Evolutionary conservation across 2,329 filamentous ascomycete species (phyloP), one percentile per base, ranked within the genome.

Genomic region (Ophiocordyceps robertsii): DNA sequence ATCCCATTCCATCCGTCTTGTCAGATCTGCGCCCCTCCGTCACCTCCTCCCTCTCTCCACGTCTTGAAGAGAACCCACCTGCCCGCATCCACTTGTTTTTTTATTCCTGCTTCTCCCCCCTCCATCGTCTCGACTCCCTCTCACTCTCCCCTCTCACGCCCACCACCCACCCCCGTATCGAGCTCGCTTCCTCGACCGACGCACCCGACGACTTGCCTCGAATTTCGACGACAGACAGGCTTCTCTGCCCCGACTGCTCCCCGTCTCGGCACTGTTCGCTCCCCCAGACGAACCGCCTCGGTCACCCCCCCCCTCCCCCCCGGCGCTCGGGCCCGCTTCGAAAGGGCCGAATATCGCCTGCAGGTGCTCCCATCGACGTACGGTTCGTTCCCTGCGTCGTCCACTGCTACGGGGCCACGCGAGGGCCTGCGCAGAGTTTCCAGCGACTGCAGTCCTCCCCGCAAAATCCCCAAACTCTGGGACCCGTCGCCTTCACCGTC

Each of bases 261-360:
- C 9, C 24, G 3, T 6, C 3, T 27, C 24, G 19, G 19, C 3
- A 27, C 24, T 27, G 7, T 27, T 27, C 24, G 24, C 24, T 9
- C 24, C 24, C 24, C 24, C 24, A 27, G 24, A 27, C 24, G 24
- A 24, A 37, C n/a, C 37, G 30, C n/a, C 31, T 21, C 17, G 35
- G n/a, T 14, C 14, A 13, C 24, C 27, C 12, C 17, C 47, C 55
- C 56, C 56, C 57, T 16, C 27, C 12, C 17, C 47, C 55, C 56
- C 56, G 56, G 55, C 57, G 53, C 54, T 53, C 51, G 53, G 56
- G 51, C 56, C 47, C 53, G 54, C 54, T 50, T 51, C 49, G 49
- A 59, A 61, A 61, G 58, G 58, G 56, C 58, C 58, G 58, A 60
- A 60, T 61, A 59, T 54, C 53, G 52, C 51, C 56, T 58, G 57